Evolutionary conservation across 192 early-diverging fungal genomes (phyloP).

Genomic region (Bifiguratus adelaidae): DNA sequence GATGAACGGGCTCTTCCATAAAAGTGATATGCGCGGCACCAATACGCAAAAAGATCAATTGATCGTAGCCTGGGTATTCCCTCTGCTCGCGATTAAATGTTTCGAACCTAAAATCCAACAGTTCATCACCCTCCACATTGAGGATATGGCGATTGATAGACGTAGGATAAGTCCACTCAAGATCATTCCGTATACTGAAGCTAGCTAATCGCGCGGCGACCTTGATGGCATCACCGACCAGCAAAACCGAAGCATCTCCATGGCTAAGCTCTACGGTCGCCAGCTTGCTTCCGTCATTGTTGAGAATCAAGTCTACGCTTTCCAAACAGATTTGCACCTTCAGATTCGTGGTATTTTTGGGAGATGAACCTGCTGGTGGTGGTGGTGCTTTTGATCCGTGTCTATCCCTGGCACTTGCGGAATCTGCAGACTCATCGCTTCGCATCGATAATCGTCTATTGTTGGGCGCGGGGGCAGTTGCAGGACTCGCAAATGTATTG

Average conservation of each 20-base stretch:
- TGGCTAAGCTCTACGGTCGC: slow-evolving; percentile 46
- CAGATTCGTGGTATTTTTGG: no score
- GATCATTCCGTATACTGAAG: slow-evolving; percentile 41
- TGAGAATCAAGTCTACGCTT: slow-evolving; percentile 28
- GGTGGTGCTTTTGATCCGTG: background rate
- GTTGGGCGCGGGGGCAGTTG: no score
- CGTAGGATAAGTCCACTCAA: background rate
- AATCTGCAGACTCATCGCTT: slow-evolving; percentile 4
- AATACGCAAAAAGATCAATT: slow-evolving; percentile 43
- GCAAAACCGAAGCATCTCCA: slow-evolving; percentile 37
- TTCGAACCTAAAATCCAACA: slow-evolving; percentile 64
- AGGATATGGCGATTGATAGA: slow-evolving; percentile 37
- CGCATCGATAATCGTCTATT: background rate
- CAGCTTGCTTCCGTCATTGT: slow-evolving; percentile 46
- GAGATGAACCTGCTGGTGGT: background rate
- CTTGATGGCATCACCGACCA: slow-evolving; percentile 29
- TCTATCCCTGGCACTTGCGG: background rate
- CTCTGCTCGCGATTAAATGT: slow-evolving; percentile 39
- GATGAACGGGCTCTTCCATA: slow-evolving; percentile 43
- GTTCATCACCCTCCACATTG: slow-evolving; percentile 59
- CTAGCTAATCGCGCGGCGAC: slow-evolving; percentile 42
- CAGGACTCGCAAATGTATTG: slow-evolving; percentile 34
- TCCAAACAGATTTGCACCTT: slow-evolving; percentile 14
- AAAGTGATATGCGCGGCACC: slow-evolving; percentile 54
- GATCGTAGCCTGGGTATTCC: slow-evolving; percentile 63